A percentile compares a stretch with the other conserved stretches of the same genome.
phyloP scores from a whole-genome alignment of 1,284 basidiomycete genomes.

The Flammula alnicola region DNA sequence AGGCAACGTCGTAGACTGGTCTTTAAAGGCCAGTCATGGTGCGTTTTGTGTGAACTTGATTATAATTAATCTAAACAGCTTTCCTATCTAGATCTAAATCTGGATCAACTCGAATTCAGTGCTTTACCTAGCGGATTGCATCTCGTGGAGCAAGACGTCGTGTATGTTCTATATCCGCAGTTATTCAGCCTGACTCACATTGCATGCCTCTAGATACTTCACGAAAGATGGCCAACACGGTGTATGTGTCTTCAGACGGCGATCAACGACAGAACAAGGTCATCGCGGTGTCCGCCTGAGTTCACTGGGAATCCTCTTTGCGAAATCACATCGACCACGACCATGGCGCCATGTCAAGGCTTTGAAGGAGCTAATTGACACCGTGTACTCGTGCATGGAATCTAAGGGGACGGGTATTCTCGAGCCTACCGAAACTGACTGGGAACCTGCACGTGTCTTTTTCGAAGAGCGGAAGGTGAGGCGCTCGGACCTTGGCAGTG shows the following conservation, averaged over 20 bases:
- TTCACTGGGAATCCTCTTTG: slow-evolving; percentile 76
- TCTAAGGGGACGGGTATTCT: slow-evolving; percentile 42
- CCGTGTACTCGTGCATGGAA: slow-evolving; percentile 58
- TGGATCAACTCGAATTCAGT: slow-evolving; percentile 77
- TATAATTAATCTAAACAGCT: neutral
- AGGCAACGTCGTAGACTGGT: slow-evolving; percentile 80
- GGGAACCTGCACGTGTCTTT: slow-evolving; percentile 63
- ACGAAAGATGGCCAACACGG: slow-evolving; percentile 70
- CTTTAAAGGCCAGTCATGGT: slow-evolving; percentile 68
- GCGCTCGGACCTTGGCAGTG: slow-evolving; percentile 51
- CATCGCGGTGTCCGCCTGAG: slow-evolving; percentile 80
- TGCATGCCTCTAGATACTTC: slow-evolving; percentile 62
- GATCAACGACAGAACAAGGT: slow-evolving; percentile 67
- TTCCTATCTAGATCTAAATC: slow-evolving; percentile 60
- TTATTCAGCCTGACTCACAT: slow-evolving; percentile 7
- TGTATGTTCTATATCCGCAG: slow-evolving; percentile 50
- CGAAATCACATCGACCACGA: slow-evolving; percentile 61
- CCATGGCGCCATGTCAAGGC: slow-evolving; percentile 73
- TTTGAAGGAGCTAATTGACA: slow-evolving; percentile 60
- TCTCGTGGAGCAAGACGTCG: slow-evolving; percentile 73
- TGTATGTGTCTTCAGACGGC: slow-evolving; percentile 70
- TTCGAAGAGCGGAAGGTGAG: slow-evolving; percentile 65
- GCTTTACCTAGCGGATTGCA: slow-evolving; percentile 82
- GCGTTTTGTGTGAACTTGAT: slow-evolving; percentile 19
- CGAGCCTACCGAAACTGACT: slow-evolving; percentile 60